Conservation (phyloP, 2,329 filamentous ascomycete genomes). For the Neurospora crassa region DNA sequence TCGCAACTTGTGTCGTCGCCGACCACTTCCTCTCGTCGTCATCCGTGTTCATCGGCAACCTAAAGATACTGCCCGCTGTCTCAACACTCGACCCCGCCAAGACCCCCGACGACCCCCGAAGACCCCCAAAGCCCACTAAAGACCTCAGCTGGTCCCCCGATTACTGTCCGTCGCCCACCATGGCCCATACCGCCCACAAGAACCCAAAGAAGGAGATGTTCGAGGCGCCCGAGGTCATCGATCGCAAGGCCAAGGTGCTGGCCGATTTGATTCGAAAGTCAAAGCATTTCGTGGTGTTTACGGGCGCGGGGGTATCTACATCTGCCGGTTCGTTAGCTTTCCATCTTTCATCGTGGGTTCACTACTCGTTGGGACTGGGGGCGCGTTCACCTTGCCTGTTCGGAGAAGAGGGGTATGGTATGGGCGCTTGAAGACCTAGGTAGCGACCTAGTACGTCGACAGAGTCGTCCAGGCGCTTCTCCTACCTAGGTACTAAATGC, state of each 20-base stretch:
- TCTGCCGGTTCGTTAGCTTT: conserved; percentile 27
- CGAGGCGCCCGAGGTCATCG: conserved; percentile 21
- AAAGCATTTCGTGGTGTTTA: conserved; percentile 37
- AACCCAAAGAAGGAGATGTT: background rate
- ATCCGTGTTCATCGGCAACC: background rate
- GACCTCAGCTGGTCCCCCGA: background rate
- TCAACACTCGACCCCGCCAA: background rate
- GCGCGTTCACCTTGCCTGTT: background rate
- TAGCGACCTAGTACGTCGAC: background rate
- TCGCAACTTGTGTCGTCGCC: background rate
- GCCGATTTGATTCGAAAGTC: conserved; percentile 29
- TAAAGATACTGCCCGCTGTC: background rate
- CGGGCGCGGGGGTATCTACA: conserved; percentile 36
- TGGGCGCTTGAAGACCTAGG: background rate
- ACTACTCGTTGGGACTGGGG: background rate
- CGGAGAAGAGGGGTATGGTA: background rate
- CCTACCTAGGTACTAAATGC: too few species aligned
- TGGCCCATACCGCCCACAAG: background rate
- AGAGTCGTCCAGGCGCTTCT: background rate
- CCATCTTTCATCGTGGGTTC: background rate
- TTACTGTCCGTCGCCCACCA: background rate
- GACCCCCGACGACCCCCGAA: background rate
- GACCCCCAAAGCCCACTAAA: background rate
- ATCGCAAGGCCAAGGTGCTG: conserved; percentile 28
- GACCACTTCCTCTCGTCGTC: background rate